Base-by-base conservation (phyloP, 345 rosid species). In the Hibiscus tridactylites region DNA sequence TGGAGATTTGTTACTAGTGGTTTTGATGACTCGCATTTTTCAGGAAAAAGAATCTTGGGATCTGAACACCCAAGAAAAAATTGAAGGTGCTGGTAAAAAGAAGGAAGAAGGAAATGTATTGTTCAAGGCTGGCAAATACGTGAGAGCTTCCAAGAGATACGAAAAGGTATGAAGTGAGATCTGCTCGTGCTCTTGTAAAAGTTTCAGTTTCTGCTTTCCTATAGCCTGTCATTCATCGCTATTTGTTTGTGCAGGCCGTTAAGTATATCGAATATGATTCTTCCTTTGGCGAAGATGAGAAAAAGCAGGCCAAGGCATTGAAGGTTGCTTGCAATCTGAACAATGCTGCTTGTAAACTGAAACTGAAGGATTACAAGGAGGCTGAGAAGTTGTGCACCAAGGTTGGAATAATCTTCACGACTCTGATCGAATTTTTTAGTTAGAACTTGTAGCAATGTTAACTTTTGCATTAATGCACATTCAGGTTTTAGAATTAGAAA, bases 41-140 rank as follows among this genome's bases (percentile, higher is more conserved):
- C 73, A 89, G 92, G 98, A 95, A 13, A 95, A 83, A 78, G 98
- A 95, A 66, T 90, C 99, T 0, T 95, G 99, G 99, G 95, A 96
- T 79, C 82, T 96, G 98, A 92, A 79, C 81, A 96, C 97, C 1
- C 74, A 73, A 13, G 98, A 91, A 81, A 92, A 96, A 81, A 85
- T 96, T 68, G 99, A 88, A 81, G 91, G 92, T 54, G 96, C 97
- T 8, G 81, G 87, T 37, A 89, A 81, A 81, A 96, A 92, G 89
- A 92, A 96, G 80, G 99, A 96, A 84, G 96, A 91, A 79, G 98
- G 99, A 21, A 92, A 96, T 78, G 71, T 74, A 2, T 68, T 86
- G 81, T 96, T 89, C 74, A 96, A 89, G 84, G 90, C 87, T 8
- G 92, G 91, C 35, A 92, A 96, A 79, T 86, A 90, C 77, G 81